Base-by-base conservation (phyloP, 2,329 filamentous ascomycete species). In the Paecilomyces sp. region DNA sequence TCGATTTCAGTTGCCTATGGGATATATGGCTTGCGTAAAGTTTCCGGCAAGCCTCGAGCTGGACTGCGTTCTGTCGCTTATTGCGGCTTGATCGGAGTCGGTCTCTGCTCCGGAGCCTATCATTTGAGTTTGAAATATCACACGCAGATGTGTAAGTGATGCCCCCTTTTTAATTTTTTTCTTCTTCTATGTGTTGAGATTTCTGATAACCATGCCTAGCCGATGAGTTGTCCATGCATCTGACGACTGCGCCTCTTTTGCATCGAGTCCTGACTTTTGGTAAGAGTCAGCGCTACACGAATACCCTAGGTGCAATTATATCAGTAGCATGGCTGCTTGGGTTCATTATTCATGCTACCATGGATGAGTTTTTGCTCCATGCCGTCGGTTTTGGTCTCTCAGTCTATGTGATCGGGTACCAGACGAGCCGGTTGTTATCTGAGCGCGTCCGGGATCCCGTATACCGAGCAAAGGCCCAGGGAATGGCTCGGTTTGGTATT, bases 281-380 rank as follows among this genome's bases (percentile, higher is more conserved):
- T 54, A 62, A 60, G 12, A 68, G 52, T n/a, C 63, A 61, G 2
- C 53, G 66, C 56, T 65, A 64, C 2, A 73, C 71, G 0, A 67
- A 57, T 8, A 2, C 67, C 0, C 56, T 72, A 0, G 69, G 68
- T 3, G 58, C 71, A 3, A 73, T 78, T 3, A 78, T 78, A 72
- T 68, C 41, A 47, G 41, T 47, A 8, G 41, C 41, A 8, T 47
- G n/a, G 41, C n/a, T 22, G 15, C 6, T 47, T 9, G 41, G 41
- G 2, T 47, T 47, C 9, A 47, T 76, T 5, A 71, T 74, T 0
- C 76, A 78, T 36, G 77, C 78, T 70, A 70, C 72, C 13, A 74
- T 78, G 74, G 75, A 78, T 30, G 76, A 78, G 56, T 78, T 78
- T 28, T 50, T 78, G 0, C 66, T 78, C 0, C 76, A 78, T 54